Base-by-base conservation (phyloP, 202 grass and related monocot species). In the Eragrostis tef region DNA sequence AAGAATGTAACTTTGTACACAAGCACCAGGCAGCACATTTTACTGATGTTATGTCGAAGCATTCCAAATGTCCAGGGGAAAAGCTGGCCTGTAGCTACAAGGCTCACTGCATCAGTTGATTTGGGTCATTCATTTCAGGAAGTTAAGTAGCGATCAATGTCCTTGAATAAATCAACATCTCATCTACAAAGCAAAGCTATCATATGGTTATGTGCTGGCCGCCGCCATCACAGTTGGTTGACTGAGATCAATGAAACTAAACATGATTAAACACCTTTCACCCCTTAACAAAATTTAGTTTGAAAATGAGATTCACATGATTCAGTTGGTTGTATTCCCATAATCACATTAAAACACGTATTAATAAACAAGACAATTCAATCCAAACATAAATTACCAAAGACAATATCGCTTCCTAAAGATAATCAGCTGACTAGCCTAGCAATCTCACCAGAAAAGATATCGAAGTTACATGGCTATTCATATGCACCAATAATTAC, bases 281-380 rank as follows among this genome's bases (percentile, higher is more conserved):
- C 12, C 48, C 16, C 7, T 78, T 67, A 5, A 13, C 20, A 48
- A 24, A 79, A 7, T 12, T 16, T 45, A 53, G 9, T 73, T 47
- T n/a, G 29, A 31, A 31, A 31, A 31, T 31, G 29, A 31, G 2
- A 31, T 31, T 31, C 2, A 31, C 29, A 3, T 31, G 29, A 31
- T 2, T 31, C 29, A 31, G 29, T 31, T 31, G 29, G 29, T 31
- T 31, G 70, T 27, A 71, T 42, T 81, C 24, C 9, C 2, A 0
- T 13, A 60, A 81, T 14, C 62, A 68, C 14, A 59, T 70, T 31
- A 61, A 52, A 45, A 65, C 4, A 43, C 9, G 68, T 68, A n/a
- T 2, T 27, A 9, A 39, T n/a, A 75, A 75, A 51, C 2, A 83
- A 13, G 20, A 66, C 75, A 52, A 39, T 34, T 79, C 15, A 6